Percentiles rank a stretch among this genome's conserved stretches.
These are phyloP conservation scores for Kondoa subrosea DNA, from an alignment of 768 basidiomycete species.

Conservation along the genomic window DNA sequence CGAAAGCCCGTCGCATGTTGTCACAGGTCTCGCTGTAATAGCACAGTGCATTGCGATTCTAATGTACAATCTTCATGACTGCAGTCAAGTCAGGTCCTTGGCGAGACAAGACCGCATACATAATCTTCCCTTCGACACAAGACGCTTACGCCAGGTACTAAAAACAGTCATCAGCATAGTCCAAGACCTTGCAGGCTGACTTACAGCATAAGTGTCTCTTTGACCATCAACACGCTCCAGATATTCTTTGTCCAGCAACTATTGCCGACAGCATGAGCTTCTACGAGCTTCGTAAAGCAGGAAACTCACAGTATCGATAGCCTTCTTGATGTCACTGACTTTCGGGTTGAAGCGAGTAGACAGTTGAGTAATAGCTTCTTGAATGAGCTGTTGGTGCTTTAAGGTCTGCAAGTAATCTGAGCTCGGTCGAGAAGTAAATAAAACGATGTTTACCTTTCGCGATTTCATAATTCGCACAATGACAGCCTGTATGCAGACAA, in stretches of 20 bases:
- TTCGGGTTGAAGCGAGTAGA: slow-evolving; percentile 76
- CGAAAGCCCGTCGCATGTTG: too few species aligned
- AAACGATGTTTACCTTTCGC: slow-evolving; percentile 39
- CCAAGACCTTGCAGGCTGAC: too few species aligned
- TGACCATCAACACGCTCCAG: slow-evolving; percentile 55
- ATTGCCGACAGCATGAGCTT: slow-evolving; percentile 44
- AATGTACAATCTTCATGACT: neutral
- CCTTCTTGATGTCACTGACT: slow-evolving; percentile 94
- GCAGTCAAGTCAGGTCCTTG: neutral
- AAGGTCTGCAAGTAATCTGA: slow-evolving; percentile 40
- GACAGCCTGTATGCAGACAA: slow-evolving; percentile 15
- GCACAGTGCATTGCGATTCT: too few species aligned
- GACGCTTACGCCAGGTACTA: neutral
- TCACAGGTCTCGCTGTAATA: too few species aligned
- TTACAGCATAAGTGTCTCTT: slow-evolving; percentile 12
- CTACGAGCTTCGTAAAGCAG: neutral
- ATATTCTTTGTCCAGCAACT: slow-evolving; percentile 88
- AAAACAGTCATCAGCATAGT: neutral
- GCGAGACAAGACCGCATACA: neutral
- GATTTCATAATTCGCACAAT: slow-evolving; percentile 65
- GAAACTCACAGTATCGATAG: slow-evolving; percentile 26
- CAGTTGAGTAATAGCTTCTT: slow-evolving; percentile 78
- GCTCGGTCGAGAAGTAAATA: neutral
- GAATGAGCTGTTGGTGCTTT: slow-evolving; percentile 80
- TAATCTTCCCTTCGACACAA: too few species aligned